Evolutionary conservation across 208 protist species (phyloP).

Genomic region (Borovskyia barvae): DNA sequence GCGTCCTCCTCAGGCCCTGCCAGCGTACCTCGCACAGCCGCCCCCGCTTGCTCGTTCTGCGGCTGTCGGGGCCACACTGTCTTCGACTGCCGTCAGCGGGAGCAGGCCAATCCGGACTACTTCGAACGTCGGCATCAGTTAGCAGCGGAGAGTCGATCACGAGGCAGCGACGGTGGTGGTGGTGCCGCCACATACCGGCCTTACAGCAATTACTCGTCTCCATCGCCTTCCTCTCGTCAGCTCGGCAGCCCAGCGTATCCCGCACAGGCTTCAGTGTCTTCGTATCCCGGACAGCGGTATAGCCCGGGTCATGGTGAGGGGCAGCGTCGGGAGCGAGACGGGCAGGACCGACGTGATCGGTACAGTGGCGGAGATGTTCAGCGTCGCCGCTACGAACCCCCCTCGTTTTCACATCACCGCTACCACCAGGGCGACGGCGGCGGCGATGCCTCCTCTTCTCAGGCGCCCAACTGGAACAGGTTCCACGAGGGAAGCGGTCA

Average conservation of each 20-base stretch:
- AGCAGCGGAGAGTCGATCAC: not conserved
- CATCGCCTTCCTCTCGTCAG: too few species aligned
- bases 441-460: not conserved
- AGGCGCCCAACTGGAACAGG: not conserved
- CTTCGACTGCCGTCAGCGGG: constrained; percentile 56
- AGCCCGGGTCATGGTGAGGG: not conserved
- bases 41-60: constrained; percentile 58
- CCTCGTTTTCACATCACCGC: constrained; percentile 3
- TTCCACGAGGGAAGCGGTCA: not conserved
- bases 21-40: constrained; percentile 12
- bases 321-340: constrained; percentile 23
- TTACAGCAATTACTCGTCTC: too few species aligned
- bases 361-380: constrained; percentile 2
- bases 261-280: too few species aligned
- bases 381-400: constrained; percentile 20
- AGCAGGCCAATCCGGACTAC: constrained; percentile 38
- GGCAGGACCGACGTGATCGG: constrained; percentile 6
- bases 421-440: too few species aligned
- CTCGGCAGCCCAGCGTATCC: too few species aligned
- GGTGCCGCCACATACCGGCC: not conserved
- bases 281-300: too few species aligned
- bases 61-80: constrained; percentile 59
- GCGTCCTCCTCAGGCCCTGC: not conserved
- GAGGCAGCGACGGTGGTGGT: constrained; percentile 4
- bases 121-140: constrained; percentile 40